Conservation (phyloP, 2,329 filamentous ascomycete species). For the Xylariomycetidae sp. region DNA sequence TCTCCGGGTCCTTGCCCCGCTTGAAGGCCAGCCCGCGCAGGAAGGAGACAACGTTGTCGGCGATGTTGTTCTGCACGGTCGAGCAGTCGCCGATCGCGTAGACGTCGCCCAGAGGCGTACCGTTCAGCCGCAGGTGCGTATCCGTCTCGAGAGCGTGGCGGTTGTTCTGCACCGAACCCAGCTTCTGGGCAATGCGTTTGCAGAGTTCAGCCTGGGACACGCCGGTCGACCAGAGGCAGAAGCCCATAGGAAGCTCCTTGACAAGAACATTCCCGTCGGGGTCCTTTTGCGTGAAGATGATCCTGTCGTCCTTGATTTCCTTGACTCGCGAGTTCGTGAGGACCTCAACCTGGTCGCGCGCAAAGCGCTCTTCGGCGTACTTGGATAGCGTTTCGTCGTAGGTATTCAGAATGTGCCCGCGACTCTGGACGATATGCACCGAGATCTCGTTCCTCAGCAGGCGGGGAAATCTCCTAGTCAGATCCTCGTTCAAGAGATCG, state of each 20-base stretch:
- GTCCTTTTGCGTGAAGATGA: constrained; percentile 79
- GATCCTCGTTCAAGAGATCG: constrained; percentile 92
- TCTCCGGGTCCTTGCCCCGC: constrained; percentile 82
- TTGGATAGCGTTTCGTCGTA: constrained; percentile 92
- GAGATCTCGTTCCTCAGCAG: constrained; percentile 96
- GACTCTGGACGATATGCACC: constrained; percentile 91
- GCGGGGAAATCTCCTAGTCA: constrained; percentile 75
- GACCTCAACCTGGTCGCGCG: constrained; percentile 84
- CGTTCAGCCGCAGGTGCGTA: constrained; percentile 81
- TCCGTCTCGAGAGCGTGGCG: constrained; percentile 91
- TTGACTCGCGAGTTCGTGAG: constrained; percentile 90
- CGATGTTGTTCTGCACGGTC: constrained; percentile 95
- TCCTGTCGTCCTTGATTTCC: constrained; percentile 76
- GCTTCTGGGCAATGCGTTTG: constrained; percentile 68
- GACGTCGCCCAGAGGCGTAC: constrained; percentile 85
- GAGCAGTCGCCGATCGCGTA: constrained; percentile 95
- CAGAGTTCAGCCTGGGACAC: constrained; percentile 81
- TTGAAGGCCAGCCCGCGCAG: constrained; percentile 87
- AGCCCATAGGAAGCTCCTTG: constrained; percentile 92
- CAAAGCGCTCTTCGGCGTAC: constrained; percentile 87
- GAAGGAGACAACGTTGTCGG: constrained; percentile 85
- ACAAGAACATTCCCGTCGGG: constrained; percentile 68
- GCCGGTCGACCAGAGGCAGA: constrained; percentile 97
- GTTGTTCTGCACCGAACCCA: constrained; percentile 75
- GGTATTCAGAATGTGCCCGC: constrained; percentile 93